A percentile compares a stretch with the other conserved stretches of the same genome.
These are phyloP conservation scores for Rhodotorula mucilaginosa DNA, from an alignment of 1,284 basidiomycete genomes.

Conservation along the genomic window DNA sequence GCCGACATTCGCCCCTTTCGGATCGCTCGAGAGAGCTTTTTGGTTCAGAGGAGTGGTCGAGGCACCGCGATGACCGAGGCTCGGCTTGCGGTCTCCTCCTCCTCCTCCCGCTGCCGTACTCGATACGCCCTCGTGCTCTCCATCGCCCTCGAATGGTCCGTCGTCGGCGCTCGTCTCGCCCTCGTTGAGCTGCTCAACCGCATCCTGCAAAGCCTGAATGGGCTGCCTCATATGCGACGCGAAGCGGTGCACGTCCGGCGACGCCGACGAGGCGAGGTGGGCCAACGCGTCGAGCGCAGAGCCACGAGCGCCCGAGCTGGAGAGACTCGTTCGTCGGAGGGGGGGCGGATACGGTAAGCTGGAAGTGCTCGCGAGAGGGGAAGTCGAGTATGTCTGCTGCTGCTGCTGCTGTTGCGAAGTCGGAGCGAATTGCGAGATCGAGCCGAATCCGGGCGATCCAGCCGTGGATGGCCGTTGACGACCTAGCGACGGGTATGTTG, in stretches of 20 bases:
- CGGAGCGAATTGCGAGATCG: background rate
- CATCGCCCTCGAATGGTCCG: background rate
- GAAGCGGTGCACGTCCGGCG: constrained; percentile 22
- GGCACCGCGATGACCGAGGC: no score
- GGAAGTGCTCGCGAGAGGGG: background rate
- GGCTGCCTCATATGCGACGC: constrained; percentile 14
- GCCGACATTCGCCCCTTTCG: background rate
- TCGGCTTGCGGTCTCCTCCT: background rate
- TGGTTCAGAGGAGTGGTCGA: no score
- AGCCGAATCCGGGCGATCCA: background rate
- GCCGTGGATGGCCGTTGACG: background rate
- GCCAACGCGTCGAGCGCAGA: constrained; percentile 26
- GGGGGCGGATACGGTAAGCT: background rate
- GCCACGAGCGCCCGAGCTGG: background rate
- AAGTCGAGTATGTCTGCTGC: constrained; percentile 2
- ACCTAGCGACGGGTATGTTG: background rate
- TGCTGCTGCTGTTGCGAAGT: background rate
- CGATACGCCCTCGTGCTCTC: background rate
- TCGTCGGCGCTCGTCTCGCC: constrained; percentile 4
- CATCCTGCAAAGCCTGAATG: constrained; percentile 21
- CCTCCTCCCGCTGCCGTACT: background rate
- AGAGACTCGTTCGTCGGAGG: background rate
- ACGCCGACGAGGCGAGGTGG: constrained; percentile 10
- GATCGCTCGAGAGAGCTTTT: background rate
- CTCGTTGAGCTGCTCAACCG: constrained; percentile 16